Evolutionary conservation across 805 yeast genomes (phyloP), one percentile per base, ranked within the genome.

Genomic region (Komagataella phaffii): DNA sequence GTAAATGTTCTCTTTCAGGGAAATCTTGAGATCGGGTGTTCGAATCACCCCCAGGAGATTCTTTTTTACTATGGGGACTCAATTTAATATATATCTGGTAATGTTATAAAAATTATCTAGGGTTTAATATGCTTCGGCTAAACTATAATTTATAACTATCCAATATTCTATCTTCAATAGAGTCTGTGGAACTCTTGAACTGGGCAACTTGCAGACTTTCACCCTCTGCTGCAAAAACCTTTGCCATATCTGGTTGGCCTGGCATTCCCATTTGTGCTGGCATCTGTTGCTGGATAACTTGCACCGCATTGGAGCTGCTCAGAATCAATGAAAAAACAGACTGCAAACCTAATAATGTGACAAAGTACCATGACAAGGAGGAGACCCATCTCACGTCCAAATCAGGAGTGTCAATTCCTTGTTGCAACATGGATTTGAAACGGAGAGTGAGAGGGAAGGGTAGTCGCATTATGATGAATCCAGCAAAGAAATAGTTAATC

Each of bases 331-430:
- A 76, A 63, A 83, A 85, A 1, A 93, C 81, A 0, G 96, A 85
- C 57, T 79, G 78, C 54, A 93, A 74, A 24, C 98, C 98, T 50
- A 90, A 65, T 54, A 88, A 77, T 52, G 88, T 86, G 51, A 91
- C 85, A 64, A 93, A 87, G 64, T 91, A 93, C 98, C 98, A 93
- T 4, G 97, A 88, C 18, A 93, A 84, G 2, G 96, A 82, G 44
- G 93, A 83, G 17, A 93, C 98, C 80, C 96, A 93, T 24, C 95
- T 72, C 7, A 83, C 96, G 62, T 90, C 93, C 53, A 93, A 71
- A 59, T 91, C 95, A 1, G 83, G 75, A 0, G 98, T 89, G 53
- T 74, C 76, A 12, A 93, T 84, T 6, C 97, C 96, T 24, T 78
- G 79, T 66, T 93, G 99, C 46, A 93, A 68, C 95, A 93, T 90